Percentiles rank a stretch among this genome's conserved stretches.
phyloP scores from a whole-genome alignment of 2,329 filamentous ascomycete species.

The Aspergillus hiratsukae region DNA sequence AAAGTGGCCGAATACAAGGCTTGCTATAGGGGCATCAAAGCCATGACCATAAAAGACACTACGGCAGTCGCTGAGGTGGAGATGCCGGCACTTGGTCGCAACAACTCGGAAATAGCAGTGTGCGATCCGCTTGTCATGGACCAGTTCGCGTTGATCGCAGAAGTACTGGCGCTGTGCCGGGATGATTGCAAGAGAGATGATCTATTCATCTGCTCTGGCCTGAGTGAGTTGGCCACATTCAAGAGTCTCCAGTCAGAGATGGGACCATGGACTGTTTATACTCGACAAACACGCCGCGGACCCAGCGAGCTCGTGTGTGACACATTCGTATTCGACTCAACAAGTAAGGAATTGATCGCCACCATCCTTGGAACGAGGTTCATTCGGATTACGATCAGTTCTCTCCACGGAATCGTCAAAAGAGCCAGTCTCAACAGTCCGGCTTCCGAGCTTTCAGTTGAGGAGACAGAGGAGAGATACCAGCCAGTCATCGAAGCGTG shows the following conservation, averaged over 20 bases:
- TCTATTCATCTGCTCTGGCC: constrained; percentile 1
- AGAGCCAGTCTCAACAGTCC: neutral
- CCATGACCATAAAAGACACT: neutral
- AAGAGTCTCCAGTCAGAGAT: neutral
- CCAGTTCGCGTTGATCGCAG: neutral
- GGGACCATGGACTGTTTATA: neutral
- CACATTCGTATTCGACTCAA: neutral
- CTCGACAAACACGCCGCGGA: neutral
- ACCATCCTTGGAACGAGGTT: neutral
- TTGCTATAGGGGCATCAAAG: neutral
- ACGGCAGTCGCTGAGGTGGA: neutral
- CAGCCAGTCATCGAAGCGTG: neutral
- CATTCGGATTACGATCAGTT: neutral
- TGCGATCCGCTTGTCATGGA: neutral
- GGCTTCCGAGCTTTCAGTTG: neutral
- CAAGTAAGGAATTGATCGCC: neutral
- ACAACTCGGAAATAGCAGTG: neutral
- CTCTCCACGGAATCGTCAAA: neutral
- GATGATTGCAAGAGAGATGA: neutral
- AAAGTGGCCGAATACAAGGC: neutral
- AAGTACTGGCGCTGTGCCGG: constrained; percentile 1
- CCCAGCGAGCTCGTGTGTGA: neutral
- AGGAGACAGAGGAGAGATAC: neutral
- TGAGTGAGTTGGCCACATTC: neutral
- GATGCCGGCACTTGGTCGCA: neutral